Conservation (phyloP, 192 early-diverging fungal genomes). For the Phycomyces nitens region DNA sequence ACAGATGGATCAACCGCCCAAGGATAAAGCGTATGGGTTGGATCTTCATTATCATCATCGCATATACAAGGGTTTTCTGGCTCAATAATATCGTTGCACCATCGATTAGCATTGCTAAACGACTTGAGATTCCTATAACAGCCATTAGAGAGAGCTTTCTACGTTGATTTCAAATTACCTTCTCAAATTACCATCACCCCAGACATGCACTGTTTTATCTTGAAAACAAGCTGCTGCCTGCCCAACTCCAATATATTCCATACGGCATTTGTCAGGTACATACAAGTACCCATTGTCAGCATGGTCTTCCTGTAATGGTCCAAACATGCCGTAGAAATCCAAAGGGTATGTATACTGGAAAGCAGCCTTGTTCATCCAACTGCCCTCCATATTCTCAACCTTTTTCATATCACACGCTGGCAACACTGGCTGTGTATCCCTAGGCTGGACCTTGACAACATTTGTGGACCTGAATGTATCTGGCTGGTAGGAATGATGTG, state of each 20-base stretch:
- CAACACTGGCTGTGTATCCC: neutral
- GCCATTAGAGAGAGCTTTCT: neutral
- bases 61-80: slow-evolving; percentile 16
- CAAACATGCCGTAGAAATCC: slow-evolving; percentile 37
- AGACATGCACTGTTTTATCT: slow-evolving; percentile 27
- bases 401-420: slow-evolving; percentile 9
- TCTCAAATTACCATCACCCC: slow-evolving; percentile 28
- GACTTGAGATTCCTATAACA: slow-evolving; percentile 24
- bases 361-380: slow-evolving; percentile 23
- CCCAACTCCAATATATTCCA: slow-evolving; percentile 27
- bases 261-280: slow-evolving; percentile 28
- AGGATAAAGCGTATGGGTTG: neutral
- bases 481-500: slow-evolving; percentile 23
- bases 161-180: slow-evolving; percentile 11
- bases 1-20: slow-evolving; percentile 19
- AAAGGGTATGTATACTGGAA: slow-evolving; percentile 20
- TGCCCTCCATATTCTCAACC: slow-evolving; percentile 7
- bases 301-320: slow-evolving; percentile 23
- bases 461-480: slow-evolving; percentile 21
- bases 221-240: slow-evolving; percentile 23
- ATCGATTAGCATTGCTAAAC: slow-evolving; percentile 19
- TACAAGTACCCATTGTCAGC: slow-evolving; percentile 15
- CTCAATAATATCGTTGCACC: slow-evolving; percentile 24
- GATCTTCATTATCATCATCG: slow-evolving; percentile 20
- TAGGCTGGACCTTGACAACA: slow-evolving; percentile 11